Evolutionary conservation across 768 basidiomycete species (phyloP), one percentile per base, ranked within the genome.

Genomic region (Mycena metata): DNA sequence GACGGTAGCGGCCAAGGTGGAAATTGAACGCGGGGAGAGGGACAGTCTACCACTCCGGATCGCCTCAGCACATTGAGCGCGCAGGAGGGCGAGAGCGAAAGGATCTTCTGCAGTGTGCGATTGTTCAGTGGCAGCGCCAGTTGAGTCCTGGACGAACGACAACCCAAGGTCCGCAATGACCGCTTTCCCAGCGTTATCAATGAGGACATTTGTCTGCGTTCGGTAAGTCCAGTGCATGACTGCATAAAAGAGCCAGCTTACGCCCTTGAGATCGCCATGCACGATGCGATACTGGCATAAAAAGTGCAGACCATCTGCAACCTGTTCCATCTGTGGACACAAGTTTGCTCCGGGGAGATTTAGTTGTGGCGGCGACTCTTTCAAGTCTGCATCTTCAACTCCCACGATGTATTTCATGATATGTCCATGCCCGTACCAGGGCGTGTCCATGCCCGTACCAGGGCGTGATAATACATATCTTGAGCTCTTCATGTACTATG

Each of bases 181-280:
- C 11, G 65, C 65, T 30, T 45, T 60, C 13, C 51, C 65, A 15
- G 39, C 30, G 41, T 54, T n/a, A 42, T 60, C 58, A 12, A 66
- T 60, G 7, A 66, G 58, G 3, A 60, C 33, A 24, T 66, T 66
- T 13, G 5, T 36, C 65, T 66, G 54, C n/a, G 19, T 50, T 30
- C 1, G 2, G 2, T 52, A 21, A 35, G 16, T n/a, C 6, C 6
- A 15, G 41, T 39, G 39, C 5, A 1, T 36, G 19, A 49, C 4
- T 26, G 11, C 5, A 13, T 52, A 15, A 13, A 13, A 6, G 5
- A 30, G 0, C 42, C 39, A 15, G 9, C 65, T 45, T 66, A 67
- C 83, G 35, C 77, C 78, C 68, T 84, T 84, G 30, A 84, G 35
- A 69, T 84, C 83, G 9, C 83, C 81, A 26, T 84, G 83, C 16